Evolutionary conservation across 148 eudicot species (phyloP), one percentile per base, ranked within the genome.

Genomic region (Spergularia bocconei): DNA sequence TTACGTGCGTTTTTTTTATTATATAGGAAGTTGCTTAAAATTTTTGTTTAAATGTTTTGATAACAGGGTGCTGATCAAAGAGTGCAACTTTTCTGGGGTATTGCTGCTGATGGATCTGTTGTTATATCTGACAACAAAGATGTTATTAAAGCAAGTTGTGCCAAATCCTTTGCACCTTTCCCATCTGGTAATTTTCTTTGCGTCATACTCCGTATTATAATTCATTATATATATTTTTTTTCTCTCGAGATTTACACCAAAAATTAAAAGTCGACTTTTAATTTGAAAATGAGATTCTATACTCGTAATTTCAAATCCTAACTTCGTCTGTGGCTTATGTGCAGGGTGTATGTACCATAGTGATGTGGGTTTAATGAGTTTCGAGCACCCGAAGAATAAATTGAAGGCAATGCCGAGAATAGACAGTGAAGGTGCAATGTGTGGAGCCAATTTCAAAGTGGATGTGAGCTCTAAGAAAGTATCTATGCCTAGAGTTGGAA

Each of bases 341-440:
- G 83, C 83, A 91, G 98, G 97, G 55, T 91, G 97, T 70, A 86
- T 91, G 90, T 91, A 81, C 78, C 98, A 93, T 3, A 91, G 88
- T 78, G 93, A 88, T 75, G 71, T 71, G 56, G 98, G 98, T 20
- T 69, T 93, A 74, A 81, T 74, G 79, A 93, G 98, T 84, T 85
- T 75, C 70, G 97, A 93, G 84, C 94, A 89, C 73, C 98, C 98
- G 29, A 88, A 68, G 89, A 86, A 93, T 61, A 93, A 87, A 82
- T 44, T 93, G 84, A 91, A 87, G 77, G 92, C 98, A 17, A 89
- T 93, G 96, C 93, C 96, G 41, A 93, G 98, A 80, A 82, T 91
- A 36, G 96, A 93, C 67, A 93, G 98, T 77, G 98, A 93, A 79
- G 98, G 98, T 1, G 69, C 68, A 41, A 86, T 93, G 86, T 93